phyloP scores from a whole-genome alignment of 164 flowering plant species.

The Umbilicus rupestris region DNA sequence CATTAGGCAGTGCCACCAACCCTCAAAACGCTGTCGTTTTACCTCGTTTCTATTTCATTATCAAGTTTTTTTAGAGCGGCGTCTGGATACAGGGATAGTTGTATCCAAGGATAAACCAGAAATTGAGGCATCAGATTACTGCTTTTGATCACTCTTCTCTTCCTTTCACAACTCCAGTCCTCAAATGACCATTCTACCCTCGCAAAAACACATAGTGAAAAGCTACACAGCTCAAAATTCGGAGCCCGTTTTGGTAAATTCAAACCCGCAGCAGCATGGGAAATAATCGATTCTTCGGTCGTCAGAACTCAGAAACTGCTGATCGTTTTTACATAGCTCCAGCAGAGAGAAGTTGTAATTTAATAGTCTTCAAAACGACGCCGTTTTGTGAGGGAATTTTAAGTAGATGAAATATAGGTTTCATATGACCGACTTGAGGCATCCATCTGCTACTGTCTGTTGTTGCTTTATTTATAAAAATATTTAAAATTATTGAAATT shows the following conservation, averaged over 20 bases:
- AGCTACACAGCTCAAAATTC: too few relatives aligned
- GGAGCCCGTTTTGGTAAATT: background rate
- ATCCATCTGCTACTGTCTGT: slow-evolving; percentile 4
- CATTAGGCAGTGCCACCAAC: background rate
- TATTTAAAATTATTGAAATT: too few relatives aligned
- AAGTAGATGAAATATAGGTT: background rate
- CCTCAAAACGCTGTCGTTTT: background rate
- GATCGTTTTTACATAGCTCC: background rate
- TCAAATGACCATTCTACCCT: background rate
- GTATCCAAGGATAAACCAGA: background rate
- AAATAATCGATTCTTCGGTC: background rate
- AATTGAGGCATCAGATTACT: background rate
- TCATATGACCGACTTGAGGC: background rate
- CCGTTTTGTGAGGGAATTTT: background rate
- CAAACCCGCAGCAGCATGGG: background rate
- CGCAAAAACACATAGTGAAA: background rate
- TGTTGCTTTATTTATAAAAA: background rate
- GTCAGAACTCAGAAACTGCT: background rate
- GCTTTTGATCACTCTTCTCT: background rate
- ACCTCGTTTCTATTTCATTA: background rate
- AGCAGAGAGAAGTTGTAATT: background rate
- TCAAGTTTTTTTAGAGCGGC: background rate
- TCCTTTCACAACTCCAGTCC: background rate
- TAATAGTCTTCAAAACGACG: background rate
- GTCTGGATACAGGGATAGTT: background rate